These are phyloP conservation scores for Geosmithia flava DNA, from an alignment of 2,329 filamentous ascomycete genomes.

Conservation along the genomic window DNA sequence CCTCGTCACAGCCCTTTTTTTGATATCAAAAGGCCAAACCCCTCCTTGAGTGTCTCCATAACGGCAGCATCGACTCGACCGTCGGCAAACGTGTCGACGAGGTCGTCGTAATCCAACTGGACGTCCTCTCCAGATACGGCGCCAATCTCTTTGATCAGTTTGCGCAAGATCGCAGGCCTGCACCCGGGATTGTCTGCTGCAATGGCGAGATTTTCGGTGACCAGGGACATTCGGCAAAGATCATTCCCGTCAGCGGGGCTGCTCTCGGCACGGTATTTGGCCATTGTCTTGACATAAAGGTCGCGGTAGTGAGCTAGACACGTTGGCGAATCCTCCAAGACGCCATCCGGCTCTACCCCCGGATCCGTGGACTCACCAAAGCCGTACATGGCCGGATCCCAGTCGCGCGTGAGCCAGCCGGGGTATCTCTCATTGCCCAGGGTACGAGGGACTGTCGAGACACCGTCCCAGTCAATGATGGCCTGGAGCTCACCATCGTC, in stretches of 20 bases:
- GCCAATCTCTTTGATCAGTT: not conserved
- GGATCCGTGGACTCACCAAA: conserved; percentile 6
- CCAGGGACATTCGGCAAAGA: not conserved
- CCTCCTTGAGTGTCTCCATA: not conserved
- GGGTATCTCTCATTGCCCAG: conserved; percentile 9
- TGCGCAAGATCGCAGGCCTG: not conserved
- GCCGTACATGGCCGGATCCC: conserved; percentile 10
- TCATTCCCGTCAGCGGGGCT: not conserved
- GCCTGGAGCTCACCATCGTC: conserved; percentile 12
- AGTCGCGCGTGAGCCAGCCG: conserved; percentile 11
- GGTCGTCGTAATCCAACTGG: not conserved
- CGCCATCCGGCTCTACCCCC: conserved; percentile 5
- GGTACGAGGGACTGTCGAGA: conserved; percentile 9
- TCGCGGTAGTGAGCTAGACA: conserved; percentile 6
- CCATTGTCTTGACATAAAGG: conserved; percentile 4
- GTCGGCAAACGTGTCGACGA: not conserved
- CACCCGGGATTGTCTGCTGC: not conserved
- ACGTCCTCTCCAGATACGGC: not conserved
- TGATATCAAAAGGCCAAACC: not conserved
- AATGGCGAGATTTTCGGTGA: not conserved
- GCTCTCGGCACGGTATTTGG: not conserved
- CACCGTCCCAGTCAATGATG: conserved; percentile 17
- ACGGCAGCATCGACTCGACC: not conserved
- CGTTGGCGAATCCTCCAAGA: conserved; percentile 9
- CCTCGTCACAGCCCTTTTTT: not conserved